Evolutionary conservation across 78 protist species (phyloP).

Genomic region (Dictyostelium intermedium): DNA sequence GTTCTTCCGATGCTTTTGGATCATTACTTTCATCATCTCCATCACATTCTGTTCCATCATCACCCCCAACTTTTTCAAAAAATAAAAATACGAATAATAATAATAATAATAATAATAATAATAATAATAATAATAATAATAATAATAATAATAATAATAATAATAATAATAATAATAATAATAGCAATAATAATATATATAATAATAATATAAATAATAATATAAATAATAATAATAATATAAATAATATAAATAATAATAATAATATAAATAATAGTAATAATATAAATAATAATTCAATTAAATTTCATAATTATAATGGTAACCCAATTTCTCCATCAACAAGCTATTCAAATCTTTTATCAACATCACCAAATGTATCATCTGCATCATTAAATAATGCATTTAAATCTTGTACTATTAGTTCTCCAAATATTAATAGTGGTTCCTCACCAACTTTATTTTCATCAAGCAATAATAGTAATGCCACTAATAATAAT

Average conservation of each 20-base stretch:
- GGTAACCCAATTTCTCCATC: neutral
- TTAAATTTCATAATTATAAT: neutral
- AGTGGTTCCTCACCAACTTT: neutral
- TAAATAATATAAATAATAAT: no score
- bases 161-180: no score
- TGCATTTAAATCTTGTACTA: neutral
- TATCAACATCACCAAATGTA: neutral
- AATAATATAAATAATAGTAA: neutral
- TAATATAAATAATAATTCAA: neutral
- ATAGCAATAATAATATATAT: neutral
- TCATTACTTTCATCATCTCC: conserved; percentile 32
- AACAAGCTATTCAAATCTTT: conserved; percentile 8
- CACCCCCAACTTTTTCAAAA: conserved; percentile 22
- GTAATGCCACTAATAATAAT: no score
- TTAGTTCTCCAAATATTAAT: neutral
- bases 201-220: neutral
- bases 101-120: neutral
- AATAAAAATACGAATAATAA: neutral
- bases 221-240: no score
- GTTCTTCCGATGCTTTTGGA: neutral
- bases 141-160: no score
- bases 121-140: neutral
- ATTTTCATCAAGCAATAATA: neutral
- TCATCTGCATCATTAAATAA: neutral
- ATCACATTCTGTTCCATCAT: conserved; percentile 33